Evolutionary conservation across 495 filamentous ascomycete genomes (phyloP).

Genomic region (Cudoniella acicularis): DNA sequence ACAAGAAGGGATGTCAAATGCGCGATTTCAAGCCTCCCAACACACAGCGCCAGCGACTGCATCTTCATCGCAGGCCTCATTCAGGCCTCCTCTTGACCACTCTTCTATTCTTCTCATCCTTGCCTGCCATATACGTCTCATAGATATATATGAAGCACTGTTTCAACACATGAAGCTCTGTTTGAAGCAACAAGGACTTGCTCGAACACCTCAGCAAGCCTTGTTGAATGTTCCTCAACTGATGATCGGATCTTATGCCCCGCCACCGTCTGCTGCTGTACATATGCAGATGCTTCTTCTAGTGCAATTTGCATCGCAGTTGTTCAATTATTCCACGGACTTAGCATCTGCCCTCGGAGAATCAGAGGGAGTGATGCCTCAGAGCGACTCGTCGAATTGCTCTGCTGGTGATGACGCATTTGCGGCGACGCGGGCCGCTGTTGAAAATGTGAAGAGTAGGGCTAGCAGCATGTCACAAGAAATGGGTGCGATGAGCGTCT

Average conservation of each 20-base stretch:
- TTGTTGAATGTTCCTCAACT: conserved; percentile 21
- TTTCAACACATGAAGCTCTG: conserved; percentile 27
- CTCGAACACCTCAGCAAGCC: conserved; percentile 16
- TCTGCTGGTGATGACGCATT: no score
- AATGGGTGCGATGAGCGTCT: no score
- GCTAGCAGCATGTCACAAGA: no score
- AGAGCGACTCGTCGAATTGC: no score
- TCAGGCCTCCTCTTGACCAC: conserved; percentile 24
- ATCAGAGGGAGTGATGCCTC: no score
- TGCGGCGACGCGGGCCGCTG: no score
- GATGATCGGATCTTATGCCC: conserved; percentile 31
- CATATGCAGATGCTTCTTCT: conserved; percentile 33
- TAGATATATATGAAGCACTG: conserved; percentile 26
- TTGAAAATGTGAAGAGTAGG: no score
- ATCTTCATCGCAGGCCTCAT: no score
- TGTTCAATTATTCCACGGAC: conserved; percentile 13
- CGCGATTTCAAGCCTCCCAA: background rate
- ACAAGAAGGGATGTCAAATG: background rate
- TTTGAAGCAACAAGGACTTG: conserved; percentile 18
- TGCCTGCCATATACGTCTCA: conserved; percentile 31
- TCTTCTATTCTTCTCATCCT: conserved; percentile 31
- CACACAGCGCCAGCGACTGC: background rate
- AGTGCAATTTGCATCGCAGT: conserved; percentile 18
- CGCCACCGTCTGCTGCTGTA: conserved; percentile 23
- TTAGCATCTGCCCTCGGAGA: conserved; percentile 7